Base-by-base conservation (phyloP, 495 filamentous ascomycete species). In the Xylaria acuta region DNA sequence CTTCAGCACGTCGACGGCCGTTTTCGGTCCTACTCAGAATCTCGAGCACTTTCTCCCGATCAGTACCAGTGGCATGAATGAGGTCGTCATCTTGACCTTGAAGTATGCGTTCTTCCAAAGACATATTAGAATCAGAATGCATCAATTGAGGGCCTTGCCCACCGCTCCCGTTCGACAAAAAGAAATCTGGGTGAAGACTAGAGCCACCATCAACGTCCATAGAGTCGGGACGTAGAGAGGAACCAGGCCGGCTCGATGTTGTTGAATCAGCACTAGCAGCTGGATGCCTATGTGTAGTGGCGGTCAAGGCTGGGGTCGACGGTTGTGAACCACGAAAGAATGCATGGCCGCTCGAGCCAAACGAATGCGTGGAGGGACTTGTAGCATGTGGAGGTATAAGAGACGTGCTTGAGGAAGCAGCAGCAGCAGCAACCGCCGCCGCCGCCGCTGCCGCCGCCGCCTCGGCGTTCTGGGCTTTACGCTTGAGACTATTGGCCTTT, bases 401-500 rank as follows among this genome's bases (percentile, higher is more conserved):
- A 66, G 58, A 67, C 4, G 59, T 56, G 41, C 60, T 67, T 6
- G 78, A 72, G 9, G 75, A 22, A 45, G 72, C 73, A 22, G 73
- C 54, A 0, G 64, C 76, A 12, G 77, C 38, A 22, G 67, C 73
- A 20, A 71, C 47, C 0, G 59, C 76, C 1, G 72, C 65, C 4
- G 80, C 75, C 1, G 80, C 80, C 2, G 78, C 78, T 0, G 79
- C 76, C 0, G 80, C 81, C 0, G 82, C 82, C 2, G 76, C 77
- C 64, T 85, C 84, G 18, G 84, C 84, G 38, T 84, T 84, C 62
- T 82, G 75, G 0, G 83, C 83, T 71, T 91, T 90, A 43, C 88
- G 87, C 72, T 88, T 86, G 30, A 90, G 82, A 68, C 83, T 88
- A 73, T 92, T 89, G 0, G 89, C 88, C 80, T 97, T 97, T 9